Conservation (phyloP, 176 grass and related monocot genomes). For the Musa beccarii region DNA sequence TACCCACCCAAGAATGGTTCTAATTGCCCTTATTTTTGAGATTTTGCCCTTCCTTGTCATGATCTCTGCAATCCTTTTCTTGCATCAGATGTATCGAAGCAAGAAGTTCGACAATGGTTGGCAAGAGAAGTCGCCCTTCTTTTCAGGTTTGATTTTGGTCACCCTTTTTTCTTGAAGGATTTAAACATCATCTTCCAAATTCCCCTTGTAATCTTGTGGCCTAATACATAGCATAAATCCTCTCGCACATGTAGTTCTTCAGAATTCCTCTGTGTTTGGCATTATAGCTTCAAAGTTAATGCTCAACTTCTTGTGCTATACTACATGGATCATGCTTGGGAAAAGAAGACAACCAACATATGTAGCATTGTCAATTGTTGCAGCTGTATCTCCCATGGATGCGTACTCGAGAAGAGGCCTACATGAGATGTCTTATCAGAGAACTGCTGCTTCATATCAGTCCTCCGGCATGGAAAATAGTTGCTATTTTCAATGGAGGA, state of each 20-base stretch:
- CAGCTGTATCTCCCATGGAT: constrained; percentile 63
- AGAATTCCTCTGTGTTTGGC: no score
- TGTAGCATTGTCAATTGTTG: not conserved
- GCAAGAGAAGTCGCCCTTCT: constrained; percentile 43
- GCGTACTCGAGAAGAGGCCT: constrained; percentile 65
- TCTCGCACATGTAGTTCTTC: no score
- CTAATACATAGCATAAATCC: no score
- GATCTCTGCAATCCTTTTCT: not conserved
- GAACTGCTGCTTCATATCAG: constrained; percentile 15
- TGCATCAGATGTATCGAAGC: constrained; percentile 86
- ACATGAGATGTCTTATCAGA: constrained; percentile 49
- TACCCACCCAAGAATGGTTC: not conserved
- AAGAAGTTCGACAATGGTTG: constrained; percentile 66
- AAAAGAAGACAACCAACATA: not conserved
- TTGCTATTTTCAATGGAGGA: constrained; percentile 26
- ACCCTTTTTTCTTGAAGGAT: not conserved
- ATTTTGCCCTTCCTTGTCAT: no score
- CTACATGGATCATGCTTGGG: not conserved
- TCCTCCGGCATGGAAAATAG: constrained; percentile 31
- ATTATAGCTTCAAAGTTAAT: no score
- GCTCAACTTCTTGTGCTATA: no score
- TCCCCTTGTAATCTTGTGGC: no score
- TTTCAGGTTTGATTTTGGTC: constrained; percentile 36
- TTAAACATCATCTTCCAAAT: no score
- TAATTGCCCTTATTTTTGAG: not conserved